Evolutionary conservation across 1,139 yeast species (phyloP).

Genomic region (Schizosaccharomyces versatilis): DNA sequence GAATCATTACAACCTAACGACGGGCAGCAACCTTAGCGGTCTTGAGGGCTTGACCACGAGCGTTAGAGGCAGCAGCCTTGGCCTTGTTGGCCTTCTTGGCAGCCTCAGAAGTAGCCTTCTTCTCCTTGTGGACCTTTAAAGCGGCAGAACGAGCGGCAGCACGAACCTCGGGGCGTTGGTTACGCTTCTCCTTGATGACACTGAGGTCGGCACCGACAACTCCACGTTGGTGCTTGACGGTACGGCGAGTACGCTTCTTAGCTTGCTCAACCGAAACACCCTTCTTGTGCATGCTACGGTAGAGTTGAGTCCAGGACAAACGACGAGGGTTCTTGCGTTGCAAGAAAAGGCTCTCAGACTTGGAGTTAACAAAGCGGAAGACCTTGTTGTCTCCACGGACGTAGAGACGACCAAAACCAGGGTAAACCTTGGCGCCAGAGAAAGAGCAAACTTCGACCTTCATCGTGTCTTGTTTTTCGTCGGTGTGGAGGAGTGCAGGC

Average conservation of each 20-base stretch:
- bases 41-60: constrained; percentile 27
- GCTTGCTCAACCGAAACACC: constrained; percentile 94
- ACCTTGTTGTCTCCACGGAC: constrained; percentile 99
- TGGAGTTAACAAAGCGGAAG: constrained; percentile 97
- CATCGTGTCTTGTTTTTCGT: not conserved
- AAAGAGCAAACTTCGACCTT: constrained; percentile 97
- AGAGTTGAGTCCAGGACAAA: constrained; percentile 97
- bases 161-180: constrained; percentile 90
- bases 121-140: constrained; percentile 78
- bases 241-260: constrained; percentile 93
- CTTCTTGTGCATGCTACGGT: constrained; percentile 99
- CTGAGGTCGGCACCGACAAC: constrained; percentile 98
- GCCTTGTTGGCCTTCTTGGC: constrained; percentile 89
- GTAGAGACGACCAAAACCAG: constrained; percentile 77
- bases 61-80: constrained; percentile 64
- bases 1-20: not conserved
- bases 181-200: constrained; percentile 95
- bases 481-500: too few relatives aligned
- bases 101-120: constrained; percentile 83
- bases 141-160: constrained; percentile 91
- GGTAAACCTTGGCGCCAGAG: constrained; percentile 99
- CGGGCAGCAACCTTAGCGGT: constrained; percentile 2
- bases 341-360: constrained; percentile 92
- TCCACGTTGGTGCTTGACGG: constrained; percentile 97
- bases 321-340: constrained; percentile 99